Base-by-base conservation (phyloP, 768 basidiomycete species). In the Leucosporidium scottii region DNA sequence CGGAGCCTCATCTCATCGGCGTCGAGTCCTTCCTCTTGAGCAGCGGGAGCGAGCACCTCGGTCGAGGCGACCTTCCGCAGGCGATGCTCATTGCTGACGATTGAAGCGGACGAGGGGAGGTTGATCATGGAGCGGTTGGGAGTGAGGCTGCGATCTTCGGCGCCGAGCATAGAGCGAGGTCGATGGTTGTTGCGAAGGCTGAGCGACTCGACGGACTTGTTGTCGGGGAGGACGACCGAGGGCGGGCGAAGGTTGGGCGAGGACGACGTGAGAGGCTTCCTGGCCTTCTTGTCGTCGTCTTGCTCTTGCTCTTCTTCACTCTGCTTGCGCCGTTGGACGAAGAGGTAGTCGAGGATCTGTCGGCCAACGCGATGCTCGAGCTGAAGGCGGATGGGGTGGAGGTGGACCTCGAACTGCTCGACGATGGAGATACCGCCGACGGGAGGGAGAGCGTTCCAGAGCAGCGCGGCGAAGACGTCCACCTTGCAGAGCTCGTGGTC, bases 381-480 rank as follows among this genome's bases (percentile, higher is more conserved):
- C 71, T 91, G 90, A 10, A 96, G 82, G 36, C 87, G 85, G 73
- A 97, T 82, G 0, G 93, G 93, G 77, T 93, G 91, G 51, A 96
- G 81, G 31, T 85, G 83, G 47, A 94, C 79, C 70, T 89, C 85
- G 73, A 96, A 90, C 34, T 83, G 81, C 76, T 91, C 87, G 77
- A 91, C 87, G 70, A 96, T 90, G 2, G 87, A 85, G 71, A 98
- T 96, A 18, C 93, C 93, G 25, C 92, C 93, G 28, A 97, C 92
- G 21, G 92, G 90, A 1, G 91, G 84, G n/a, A 91, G 80, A 30
- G 89, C 83, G 5, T 83, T 85, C 93, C 92, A 94, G 64, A 86
- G 84, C 3, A 87, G 87, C 1, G 85, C 80, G 25, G 87, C 81
- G 77, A 94, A 93, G 28, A 91, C 78, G 21, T 87, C 85, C 66